Evolutionary conservation across 106 monocot species (phyloP), one percentile per base, ranked within the genome.

Genomic region (Ottelia alismoides): DNA sequence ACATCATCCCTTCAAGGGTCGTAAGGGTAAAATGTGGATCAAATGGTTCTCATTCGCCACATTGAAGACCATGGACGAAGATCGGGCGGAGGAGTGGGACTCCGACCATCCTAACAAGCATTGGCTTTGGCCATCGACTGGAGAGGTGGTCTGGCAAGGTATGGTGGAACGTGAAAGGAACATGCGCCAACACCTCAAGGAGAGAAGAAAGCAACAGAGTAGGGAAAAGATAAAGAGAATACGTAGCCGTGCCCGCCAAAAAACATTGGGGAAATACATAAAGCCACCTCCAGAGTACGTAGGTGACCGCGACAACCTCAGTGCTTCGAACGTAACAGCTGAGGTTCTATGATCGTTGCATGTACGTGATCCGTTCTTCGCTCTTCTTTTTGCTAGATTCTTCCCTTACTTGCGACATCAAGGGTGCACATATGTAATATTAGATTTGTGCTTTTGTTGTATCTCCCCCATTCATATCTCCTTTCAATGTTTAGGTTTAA

Each of bases 81-180:
- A 98, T 48, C 53, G 85, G 27, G 96, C 96, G 3, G 96, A 98
- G 57, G 96, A 89, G 51, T 61, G 30, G 1, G 96, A 98, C 51
- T 53, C 44, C 1, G 88, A 89, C 30, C 76, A 45, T 22, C 68
- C 78, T 0, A 26, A 43, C 14, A 48, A 74, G 24, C 64, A 74
- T 44, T 73, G 85, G 89, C 65, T 98, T 49, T 98, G 96, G 96
- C 89, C 89, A 0, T 74, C 56, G 0, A 98, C 96, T 4, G 96
- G 96, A 3, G 89, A 98, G 57, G 89, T 98, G 20, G 82, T 79
- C 31, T 98, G 89, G 89, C 89, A 98, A 30, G 96, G 96, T 18
- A 31, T 85, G 3, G 74, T 72, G 46, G 96, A 98, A 22, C 63
- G 79, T 49, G 96, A 98, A 67, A 58, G 72, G 45, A 85, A 56